Evolutionary conservation across 2,329 filamentous ascomycete species (phyloP).

Genomic region (Pseudogymnoascus sp.): DNA sequence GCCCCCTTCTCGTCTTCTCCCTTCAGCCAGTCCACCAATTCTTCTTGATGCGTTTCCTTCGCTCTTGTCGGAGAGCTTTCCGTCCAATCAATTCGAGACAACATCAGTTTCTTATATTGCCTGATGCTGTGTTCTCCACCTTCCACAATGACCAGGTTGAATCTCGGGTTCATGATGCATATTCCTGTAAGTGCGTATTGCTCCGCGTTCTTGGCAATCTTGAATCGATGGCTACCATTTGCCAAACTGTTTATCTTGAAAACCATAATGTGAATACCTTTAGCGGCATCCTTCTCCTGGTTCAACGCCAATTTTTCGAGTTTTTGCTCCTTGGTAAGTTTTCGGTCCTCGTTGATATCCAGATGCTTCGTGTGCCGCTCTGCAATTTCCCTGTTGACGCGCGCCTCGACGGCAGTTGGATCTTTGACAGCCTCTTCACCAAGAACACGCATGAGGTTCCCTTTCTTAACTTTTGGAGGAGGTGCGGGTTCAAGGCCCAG

Average conservation of each 20-base stretch:
- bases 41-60: slow-evolving; percentile 53
- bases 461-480: slow-evolving; percentile 92
- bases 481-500: slow-evolving; percentile 83
- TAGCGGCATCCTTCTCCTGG: slow-evolving; percentile 79
- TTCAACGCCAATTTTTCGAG: slow-evolving; percentile 75
- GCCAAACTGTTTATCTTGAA: slow-evolving; percentile 86
- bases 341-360: slow-evolving; percentile 70
- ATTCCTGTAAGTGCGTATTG: slow-evolving; percentile 79
- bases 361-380: slow-evolving; percentile 76
- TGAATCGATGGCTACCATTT: slow-evolving; percentile 88
- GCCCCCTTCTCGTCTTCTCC: slow-evolving; percentile 70
- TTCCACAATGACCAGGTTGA: slow-evolving; percentile 86
- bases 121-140: slow-evolving; percentile 76
- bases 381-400: slow-evolving; percentile 86
- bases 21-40: slow-evolving; percentile 65
- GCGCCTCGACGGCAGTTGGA: slow-evolving; percentile 90
- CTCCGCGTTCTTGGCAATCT: slow-evolving; percentile 86
- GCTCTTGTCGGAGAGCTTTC: slow-evolving; percentile 68
- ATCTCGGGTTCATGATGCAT: slow-evolving; percentile 83
- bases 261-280: slow-evolving; percentile 76
- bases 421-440: slow-evolving; percentile 84
- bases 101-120: slow-evolving; percentile 86
- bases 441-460: slow-evolving; percentile 93
- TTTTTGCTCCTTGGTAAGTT: slow-evolving; percentile 78
- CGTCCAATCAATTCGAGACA: slow-evolving; percentile 89